Conservation (phyloP, 148 eudicot species). For the Rhododendron ovatum region DNA sequence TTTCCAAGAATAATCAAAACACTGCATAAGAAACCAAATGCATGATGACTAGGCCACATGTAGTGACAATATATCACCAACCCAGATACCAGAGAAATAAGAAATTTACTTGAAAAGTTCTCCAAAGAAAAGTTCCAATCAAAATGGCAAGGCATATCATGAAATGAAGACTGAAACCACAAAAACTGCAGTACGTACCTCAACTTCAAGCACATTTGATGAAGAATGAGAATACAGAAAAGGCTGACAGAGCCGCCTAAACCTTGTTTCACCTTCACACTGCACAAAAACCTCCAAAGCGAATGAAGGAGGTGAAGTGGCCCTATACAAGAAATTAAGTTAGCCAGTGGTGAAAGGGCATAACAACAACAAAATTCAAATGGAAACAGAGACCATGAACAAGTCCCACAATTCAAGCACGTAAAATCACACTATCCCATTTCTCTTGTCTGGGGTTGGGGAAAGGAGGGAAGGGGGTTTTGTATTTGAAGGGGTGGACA, state of each 20-base stretch:
- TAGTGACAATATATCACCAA: not conserved
- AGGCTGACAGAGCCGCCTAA: conserved; percentile 90
- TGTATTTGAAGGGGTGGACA: not conserved
- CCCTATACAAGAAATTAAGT: conserved; percentile 40
- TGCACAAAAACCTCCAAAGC: conserved; percentile 98
- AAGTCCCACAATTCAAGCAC: not conserved
- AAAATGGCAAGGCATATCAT: not conserved
- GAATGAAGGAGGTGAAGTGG: conserved; percentile 96
- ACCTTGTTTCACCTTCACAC: conserved; percentile 95
- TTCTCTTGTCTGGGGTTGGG: not conserved
- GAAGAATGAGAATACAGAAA: conserved; percentile 92
- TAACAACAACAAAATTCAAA: not conserved
- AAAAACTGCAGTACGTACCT: conserved; percentile 44
- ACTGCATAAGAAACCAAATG: not conserved
- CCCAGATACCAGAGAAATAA: not conserved
- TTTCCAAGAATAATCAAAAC: not conserved
- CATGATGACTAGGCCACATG: not conserved
- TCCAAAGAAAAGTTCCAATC: not conserved
- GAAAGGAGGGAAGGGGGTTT: not conserved
- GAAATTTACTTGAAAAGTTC: not conserved
- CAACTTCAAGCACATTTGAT: conserved; percentile 92
- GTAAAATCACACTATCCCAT: not conserved
- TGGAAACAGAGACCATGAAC: not conserved
- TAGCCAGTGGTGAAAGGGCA: not conserved
- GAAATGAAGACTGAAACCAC: conserved; percentile 1